phyloP scores from a whole-genome alignment of 192 early-diverging fungal species.

The Piromyces sp. region DNA sequence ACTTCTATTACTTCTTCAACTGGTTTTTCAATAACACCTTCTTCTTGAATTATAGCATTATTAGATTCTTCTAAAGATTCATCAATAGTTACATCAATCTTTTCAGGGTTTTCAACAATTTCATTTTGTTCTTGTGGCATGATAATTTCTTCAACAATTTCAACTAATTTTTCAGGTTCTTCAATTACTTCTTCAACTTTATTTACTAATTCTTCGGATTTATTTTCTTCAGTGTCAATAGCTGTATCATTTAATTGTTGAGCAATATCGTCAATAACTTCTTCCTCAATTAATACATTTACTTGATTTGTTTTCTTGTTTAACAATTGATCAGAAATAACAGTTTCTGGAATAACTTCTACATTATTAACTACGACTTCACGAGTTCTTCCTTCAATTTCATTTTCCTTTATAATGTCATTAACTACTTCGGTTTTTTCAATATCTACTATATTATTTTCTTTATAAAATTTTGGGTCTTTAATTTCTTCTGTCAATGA shows the following conservation, averaged over 20 bases:
- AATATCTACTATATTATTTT: neutral
- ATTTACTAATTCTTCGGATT: neutral
- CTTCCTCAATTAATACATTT: too few species aligned
- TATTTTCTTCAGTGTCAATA: neutral
- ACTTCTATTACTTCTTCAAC: neutral
- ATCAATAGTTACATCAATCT: neutral
- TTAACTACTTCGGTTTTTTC: neutral
- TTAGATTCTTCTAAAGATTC: neutral
- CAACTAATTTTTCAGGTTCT: neutral
- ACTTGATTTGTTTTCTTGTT: too few species aligned
- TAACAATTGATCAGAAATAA: too few species aligned
- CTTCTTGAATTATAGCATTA: neutral
- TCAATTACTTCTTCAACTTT: neutral
- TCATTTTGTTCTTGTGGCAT: neutral
- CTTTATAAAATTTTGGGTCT: neutral
- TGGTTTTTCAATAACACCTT: neutral
- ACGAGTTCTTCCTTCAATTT: neutral
- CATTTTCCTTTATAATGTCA: neutral
- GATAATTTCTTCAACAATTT: neutral
- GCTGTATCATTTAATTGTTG: too few species aligned
- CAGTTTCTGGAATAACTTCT: neutral
- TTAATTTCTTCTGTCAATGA: neutral
- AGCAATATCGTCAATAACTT: too few species aligned
- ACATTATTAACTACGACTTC: neutral
- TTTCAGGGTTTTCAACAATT: neutral